Conservation (phyloP, 2,329 filamentous ascomycete genomes). For the Aspergillus awamori region DNA sequence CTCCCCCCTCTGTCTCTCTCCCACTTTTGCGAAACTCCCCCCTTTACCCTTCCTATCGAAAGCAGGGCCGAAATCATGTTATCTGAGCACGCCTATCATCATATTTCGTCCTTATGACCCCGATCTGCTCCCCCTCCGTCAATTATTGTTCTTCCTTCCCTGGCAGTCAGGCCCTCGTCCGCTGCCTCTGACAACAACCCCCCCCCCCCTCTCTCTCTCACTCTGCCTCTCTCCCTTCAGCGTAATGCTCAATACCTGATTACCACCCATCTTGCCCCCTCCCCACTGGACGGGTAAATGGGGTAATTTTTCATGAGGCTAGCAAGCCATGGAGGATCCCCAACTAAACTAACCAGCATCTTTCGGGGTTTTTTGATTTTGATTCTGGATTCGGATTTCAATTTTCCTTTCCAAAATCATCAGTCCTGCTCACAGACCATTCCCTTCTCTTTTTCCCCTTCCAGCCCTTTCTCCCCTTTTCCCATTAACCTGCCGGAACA, state of each 20-base stretch:
- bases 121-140: background rate
- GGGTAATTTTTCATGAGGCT: slow-evolving; percentile 4
- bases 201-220: background rate
- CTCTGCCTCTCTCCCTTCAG: background rate
- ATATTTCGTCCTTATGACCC: background rate
- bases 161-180: background rate
- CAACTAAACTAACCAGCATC: background rate
- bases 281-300: slow-evolving; percentile 2
- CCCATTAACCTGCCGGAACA: background rate
- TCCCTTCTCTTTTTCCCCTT: slow-evolving; percentile 4
- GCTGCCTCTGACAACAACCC: background rate
- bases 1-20: background rate
- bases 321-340: slow-evolving; percentile 6
- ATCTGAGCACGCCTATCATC: background rate
- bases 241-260: slow-evolving; percentile 10
- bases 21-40: background rate
- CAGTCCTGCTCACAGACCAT: slow-evolving; percentile 7
- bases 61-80: background rate
- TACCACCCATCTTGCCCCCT: background rate
- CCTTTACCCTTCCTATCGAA: background rate
- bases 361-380: background rate
- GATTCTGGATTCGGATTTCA: background rate
- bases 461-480: slow-evolving; percentile 1
- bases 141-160: background rate
- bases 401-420: slow-evolving; percentile 1